Base-by-base conservation (phyloP, 106 monocot genomes). In the Alisma plantagoaquatica region DNA sequence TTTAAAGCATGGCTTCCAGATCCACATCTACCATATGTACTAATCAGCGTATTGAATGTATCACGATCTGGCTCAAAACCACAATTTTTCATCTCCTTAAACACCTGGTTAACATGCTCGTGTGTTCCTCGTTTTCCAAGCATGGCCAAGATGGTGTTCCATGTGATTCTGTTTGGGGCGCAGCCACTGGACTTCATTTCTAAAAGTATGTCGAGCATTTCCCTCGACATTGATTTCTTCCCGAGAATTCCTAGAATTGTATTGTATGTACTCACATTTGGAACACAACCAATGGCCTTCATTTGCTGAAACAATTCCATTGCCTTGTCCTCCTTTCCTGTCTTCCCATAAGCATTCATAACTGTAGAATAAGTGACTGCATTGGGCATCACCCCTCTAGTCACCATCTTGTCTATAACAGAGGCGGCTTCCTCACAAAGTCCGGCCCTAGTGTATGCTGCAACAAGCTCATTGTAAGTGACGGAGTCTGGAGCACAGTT, bases 61-160 rank as follows among this genome's bases (percentile, higher is more conserved):
- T 98, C 76, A 20, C 81, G 49, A 46, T 75, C 73, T 0, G 89
- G 89, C 16, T 89, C 68, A 59, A 85, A 43, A 27, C 96, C 75
- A 43, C 65, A 78, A 26, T 63, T 78, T 68, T 75, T 85, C 89
- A 98, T 98, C 71, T 73, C 84, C 0, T n/a, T 63, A 33, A 79
- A 76, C 38, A 96, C 81, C 47, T 48, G 74, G 20, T 63, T 69
- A 17, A 96, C 70, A 51, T 59, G 76, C 21, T 73, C 67, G 41
- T 78, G 75, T 78, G 77, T 76, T 3, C 94, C 88, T 45, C 51
- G 66, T 62, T 78, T 96, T 2, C 81, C 94, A 41, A 88, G 89
- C 75, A 84, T 61, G 0, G 88, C 94, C 60, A 96, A 28, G 70
- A 88, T 63, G 7, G 83, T 94, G 41, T 94, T 94, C 91, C 91